A percentile compares a stretch with the other conserved stretches of the same genome.
Conservation (phyloP, 2,329 filamentous ascomycete species). For the Verticillium nonalfalfae region DNA sequence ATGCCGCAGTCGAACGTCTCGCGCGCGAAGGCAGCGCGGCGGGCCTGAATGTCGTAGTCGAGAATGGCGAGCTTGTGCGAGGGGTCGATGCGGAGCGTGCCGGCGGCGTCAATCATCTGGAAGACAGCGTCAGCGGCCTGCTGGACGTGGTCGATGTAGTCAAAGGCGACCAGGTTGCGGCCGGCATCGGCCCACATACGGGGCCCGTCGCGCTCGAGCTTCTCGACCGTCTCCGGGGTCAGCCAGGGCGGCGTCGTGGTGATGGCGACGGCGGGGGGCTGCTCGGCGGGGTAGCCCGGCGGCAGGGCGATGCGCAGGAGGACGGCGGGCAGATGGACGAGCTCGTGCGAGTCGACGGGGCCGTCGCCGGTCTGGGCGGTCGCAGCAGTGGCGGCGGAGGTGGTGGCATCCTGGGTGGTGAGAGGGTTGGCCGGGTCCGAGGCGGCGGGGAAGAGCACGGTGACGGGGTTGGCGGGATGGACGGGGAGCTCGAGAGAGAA, state of each 20-base stretch:
- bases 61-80: slow-evolving; percentile 65
- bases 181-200: slow-evolving; percentile 58
- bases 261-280: slow-evolving; percentile 43
- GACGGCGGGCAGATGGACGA: slow-evolving; percentile 53
- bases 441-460: slow-evolving; percentile 49
- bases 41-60: slow-evolving; percentile 71
- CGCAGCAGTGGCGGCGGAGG: not conserved
- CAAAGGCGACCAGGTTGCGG: slow-evolving; percentile 51
- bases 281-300: slow-evolving; percentile 47
- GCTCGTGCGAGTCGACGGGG: slow-evolving; percentile 36
- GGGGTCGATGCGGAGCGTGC: slow-evolving; percentile 43
- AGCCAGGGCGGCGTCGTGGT: slow-evolving; percentile 54
- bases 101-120: slow-evolving; percentile 42
- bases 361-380: not conserved
- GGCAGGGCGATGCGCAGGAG: slow-evolving; percentile 48
- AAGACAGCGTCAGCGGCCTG: slow-evolving; percentile 55
- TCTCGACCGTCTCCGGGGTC: slow-evolving; percentile 35
- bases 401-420: not conserved
- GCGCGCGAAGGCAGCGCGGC: slow-evolving; percentile 69
- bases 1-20: slow-evolving; percentile 85
- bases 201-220: slow-evolving; percentile 42
- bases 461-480: slow-evolving; percentile 45
- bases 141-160: slow-evolving; percentile 58
- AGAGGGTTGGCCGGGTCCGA: slow-evolving; percentile 14
- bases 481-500: slow-evolving; percentile 54